Base-by-base conservation (phyloP, 169 alveolate genomes). In the Babesia bovis region DNA sequence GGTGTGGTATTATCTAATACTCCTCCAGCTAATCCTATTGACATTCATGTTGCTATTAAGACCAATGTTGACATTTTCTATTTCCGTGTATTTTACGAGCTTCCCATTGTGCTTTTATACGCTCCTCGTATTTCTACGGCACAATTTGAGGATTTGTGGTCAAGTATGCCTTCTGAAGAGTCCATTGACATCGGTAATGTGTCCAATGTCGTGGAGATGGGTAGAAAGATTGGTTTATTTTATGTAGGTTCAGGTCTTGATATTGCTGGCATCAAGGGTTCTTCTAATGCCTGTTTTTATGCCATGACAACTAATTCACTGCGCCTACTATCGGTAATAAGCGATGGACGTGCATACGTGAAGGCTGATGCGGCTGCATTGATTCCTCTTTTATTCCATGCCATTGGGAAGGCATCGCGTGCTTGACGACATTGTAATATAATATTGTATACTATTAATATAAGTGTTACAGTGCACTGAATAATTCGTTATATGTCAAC, bases 51-150 rank as follows among this genome's bases (percentile, higher is more conserved):
- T 3, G 87, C 87, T 21, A 78, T 78, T 17, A 78, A 78, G 61
- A 68, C 87, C 26, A 78, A 69, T 45, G 75, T 78, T 25, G 87
- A 78, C 47, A 70, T 78, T 10, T 78, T 68, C 40, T 78, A 78
- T 56, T 78, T 78, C 63, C 58, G 60, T 23, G 71, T 78, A 44
- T 42, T 38, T 44, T 69, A 53, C 55, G 83, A 67, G 60, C 60
- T 78, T 65, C 82, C 82, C 17, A 58, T 78, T 13, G 82, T 69
- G 17, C 35, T 78, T 50, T 25, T 30, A 0, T 77, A 78, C 61
- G 83, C 41, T 21, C 56, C 83, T 10, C 2, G 21, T n/a, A 50
- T 78, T 7, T 4, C 61, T 4, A 28, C 40, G 36, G 10, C 42
- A 17, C 61, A 69, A 42, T 78, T 57, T 52, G 71, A 78, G 77